Conservation (phyloP, 2,329 filamentous ascomycete species). For the Aspergillus nomiae region DNA sequence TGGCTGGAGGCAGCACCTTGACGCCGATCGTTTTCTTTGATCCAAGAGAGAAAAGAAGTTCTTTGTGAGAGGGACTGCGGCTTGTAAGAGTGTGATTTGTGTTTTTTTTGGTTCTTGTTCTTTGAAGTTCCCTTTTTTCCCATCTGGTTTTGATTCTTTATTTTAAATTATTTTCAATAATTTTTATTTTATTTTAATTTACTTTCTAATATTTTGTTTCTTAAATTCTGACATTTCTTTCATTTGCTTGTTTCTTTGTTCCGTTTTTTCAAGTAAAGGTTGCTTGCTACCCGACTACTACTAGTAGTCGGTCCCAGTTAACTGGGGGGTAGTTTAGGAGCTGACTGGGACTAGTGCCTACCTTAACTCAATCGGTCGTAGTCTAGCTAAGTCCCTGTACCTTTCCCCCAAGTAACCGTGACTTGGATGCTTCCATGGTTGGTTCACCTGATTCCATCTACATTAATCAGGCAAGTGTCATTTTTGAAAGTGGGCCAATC, state of each 20-base stretch:
- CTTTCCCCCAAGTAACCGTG: neutral
- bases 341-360: neutral
- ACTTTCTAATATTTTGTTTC: neutral
- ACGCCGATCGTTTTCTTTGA: slow-evolving; percentile 4
- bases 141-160: neutral
- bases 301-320: neutral
- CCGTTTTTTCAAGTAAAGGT: neutral
- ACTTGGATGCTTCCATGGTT: neutral
- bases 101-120: neutral
- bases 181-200: neutral
- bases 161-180: neutral
- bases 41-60: slow-evolving; percentile 3
- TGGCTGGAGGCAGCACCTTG: neutral
- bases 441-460: slow-evolving; percentile 2
- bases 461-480: slow-evolving; percentile 12
- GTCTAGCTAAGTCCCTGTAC: neutral
- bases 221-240: neutral
- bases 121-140: neutral
- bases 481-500: slow-evolving; percentile 4
- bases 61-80: slow-evolving; percentile 6
- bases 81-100: neutral
- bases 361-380: slow-evolving; percentile 1
- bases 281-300: slow-evolving; percentile 1
- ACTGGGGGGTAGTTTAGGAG: too few relatives aligned
- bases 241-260: slow-evolving; percentile 6